Base-by-base conservation (phyloP, 495 filamentous ascomycete species). In the Annulohypoxylon nitens region DNA sequence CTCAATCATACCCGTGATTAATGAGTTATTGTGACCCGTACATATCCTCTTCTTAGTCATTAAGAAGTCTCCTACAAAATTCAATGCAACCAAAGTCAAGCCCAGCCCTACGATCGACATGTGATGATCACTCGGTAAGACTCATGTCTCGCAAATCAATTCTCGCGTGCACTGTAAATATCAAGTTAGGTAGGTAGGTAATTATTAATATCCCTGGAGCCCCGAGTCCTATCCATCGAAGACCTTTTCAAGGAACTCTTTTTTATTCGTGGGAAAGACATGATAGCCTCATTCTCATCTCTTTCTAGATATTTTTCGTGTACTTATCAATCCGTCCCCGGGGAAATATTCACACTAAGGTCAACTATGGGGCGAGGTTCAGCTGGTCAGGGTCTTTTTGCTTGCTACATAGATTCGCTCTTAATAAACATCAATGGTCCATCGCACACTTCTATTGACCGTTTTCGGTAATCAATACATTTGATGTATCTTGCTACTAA, bases 71-170 rank as follows among this genome's bases (percentile, higher is more conserved):
- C 43, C n/a, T n/a, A 3, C 14, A 1, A 12, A 47, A 47, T 18
- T n/a, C 43, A 18, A 18, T 47, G 43, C 20, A 26, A 51, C 39
- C 39, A 43, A 43, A 43, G 12, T 43, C 39, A 51, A 51, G 12
- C 25, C 23, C 48, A 51, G 18, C 48, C 48, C 23, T 51, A 51
- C 11, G 48, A 51, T 51, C 23, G 48, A 26, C 48, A 20, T 25
- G 20, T 5, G 48, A 18, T 18, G 23, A 26, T 51, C 48, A 51
- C 25, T 26, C 18, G 20, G 48, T 51, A 51, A 26, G 10, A 25
- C 20, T 51, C 18, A 25, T 51, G 20, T 51, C 23, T 25, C n/a
- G 23, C 8, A 26, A 2, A 26, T 51, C 18, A 4, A 9, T 51
- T 8, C 23, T 23, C 48, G 11, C 23, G 20, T 51, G 48, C 6